Conservation (phyloP, 108 stramenopile genomes). For the Schizochytrium sp. region DNA sequence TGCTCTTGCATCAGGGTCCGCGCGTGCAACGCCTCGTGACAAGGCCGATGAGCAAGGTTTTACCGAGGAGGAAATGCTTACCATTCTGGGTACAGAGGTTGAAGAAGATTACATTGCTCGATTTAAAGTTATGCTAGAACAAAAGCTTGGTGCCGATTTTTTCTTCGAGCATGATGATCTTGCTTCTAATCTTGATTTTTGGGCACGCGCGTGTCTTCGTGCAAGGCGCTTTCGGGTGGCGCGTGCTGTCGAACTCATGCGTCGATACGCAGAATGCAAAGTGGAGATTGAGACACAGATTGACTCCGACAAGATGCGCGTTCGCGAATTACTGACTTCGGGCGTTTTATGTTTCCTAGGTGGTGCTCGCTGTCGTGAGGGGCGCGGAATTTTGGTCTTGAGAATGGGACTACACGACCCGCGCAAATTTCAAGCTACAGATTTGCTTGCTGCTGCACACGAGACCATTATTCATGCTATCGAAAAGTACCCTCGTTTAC, state of each 20-base stretch:
- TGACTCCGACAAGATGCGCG: background rate
- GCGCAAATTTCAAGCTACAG: background rate
- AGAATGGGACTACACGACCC: slow-evolving; percentile 51
- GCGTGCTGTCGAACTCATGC: slow-evolving; percentile 33
- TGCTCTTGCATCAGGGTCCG: background rate
- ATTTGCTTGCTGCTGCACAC: slow-evolving; percentile 19
- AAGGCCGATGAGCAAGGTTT: background rate
- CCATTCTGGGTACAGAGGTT: slow-evolving; percentile 33
- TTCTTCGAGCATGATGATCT: slow-evolving; percentile 24
- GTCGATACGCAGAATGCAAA: slow-evolving; percentile 38
- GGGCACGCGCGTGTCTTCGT: slow-evolving; percentile 42
- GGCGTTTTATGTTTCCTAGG: slow-evolving; percentile 45
- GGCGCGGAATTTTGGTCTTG: slow-evolving; percentile 3
- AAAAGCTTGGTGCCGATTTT: slow-evolving; percentile 35
- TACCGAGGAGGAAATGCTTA: slow-evolving; percentile 4
- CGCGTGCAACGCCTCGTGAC: background rate
- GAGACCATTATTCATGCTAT: slow-evolving; percentile 34
- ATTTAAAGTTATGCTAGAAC: slow-evolving; percentile 18
- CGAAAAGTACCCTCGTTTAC: slow-evolving; percentile 15
- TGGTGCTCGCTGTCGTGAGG: slow-evolving; percentile 36
- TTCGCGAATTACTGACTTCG: slow-evolving; percentile 2
- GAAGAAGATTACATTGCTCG: slow-evolving; percentile 50
- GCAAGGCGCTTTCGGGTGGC: slow-evolving; percentile 34
- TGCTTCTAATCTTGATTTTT: slow-evolving; percentile 42
- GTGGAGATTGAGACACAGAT: background rate